Conservation (phyloP, 140 eudicot species). For the Oenanthe javanica region DNA sequence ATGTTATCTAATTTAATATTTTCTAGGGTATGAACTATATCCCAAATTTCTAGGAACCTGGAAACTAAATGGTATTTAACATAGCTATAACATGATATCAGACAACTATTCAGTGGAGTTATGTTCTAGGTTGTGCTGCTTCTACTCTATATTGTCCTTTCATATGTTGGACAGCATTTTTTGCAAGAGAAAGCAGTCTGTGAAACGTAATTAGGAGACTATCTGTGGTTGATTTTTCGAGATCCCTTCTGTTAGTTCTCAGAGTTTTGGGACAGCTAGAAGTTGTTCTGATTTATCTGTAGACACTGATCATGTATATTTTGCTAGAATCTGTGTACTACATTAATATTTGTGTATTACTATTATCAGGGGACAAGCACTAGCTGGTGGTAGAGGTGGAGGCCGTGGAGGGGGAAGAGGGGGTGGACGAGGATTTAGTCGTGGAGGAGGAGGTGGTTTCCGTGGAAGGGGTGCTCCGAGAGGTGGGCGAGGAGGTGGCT, state of each 20-base stretch:
- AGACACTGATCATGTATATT: background rate
- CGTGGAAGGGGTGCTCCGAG: conserved; percentile 72
- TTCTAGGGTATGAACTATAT: too few species aligned
- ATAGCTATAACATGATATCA: background rate
- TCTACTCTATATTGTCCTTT: background rate
- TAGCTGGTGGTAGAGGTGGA: conserved; percentile 52
- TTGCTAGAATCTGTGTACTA: background rate
- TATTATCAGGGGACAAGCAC: conserved; percentile 46
- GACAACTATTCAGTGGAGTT: background rate
- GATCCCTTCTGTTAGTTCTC: background rate
- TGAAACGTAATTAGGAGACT: background rate
- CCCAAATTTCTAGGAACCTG: too few species aligned
- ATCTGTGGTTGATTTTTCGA: background rate
- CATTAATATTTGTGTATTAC: background rate
- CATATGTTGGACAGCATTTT: background rate
- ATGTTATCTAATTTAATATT: too few species aligned
- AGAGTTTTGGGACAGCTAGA: background rate
- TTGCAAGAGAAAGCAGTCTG: background rate
- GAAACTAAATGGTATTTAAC: too few species aligned
- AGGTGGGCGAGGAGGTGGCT: conserved; percentile 52
- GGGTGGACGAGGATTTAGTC: conserved; percentile 37
- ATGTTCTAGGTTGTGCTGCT: background rate
- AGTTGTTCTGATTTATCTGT: background rate
- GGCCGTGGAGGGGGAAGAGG: conserved; percentile 65
- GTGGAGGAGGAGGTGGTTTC: conserved; percentile 49